Conservation (phyloP, 75 land plant species). For the Larix kaempferi region DNA sequence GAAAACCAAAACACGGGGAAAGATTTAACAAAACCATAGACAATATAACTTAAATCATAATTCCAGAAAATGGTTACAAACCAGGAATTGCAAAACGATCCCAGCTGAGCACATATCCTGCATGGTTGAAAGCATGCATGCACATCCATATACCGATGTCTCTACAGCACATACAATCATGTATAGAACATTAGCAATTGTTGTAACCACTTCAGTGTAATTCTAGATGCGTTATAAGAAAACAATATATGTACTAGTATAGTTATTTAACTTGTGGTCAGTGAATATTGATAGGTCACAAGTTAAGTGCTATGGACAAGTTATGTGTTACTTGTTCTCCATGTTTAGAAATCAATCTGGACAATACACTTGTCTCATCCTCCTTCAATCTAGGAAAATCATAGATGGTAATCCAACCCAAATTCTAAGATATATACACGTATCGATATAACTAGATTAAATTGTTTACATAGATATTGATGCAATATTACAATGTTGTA, state of each 20-base stretch:
- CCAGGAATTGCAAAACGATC: constrained; percentile 82
- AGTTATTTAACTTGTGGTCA: too few species aligned
- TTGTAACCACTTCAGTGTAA: background rate
- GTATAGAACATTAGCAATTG: background rate
- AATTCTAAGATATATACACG: too few species aligned
- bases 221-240: background rate
- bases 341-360: too few species aligned
- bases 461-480: background rate
- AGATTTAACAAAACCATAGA: background rate
- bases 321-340: too few species aligned
- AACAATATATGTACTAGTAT: background rate
- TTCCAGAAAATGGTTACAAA: constrained; percentile 20
- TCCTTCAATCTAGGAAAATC: too few species aligned
- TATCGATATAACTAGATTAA: too few species aligned
- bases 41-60: background rate
- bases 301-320: too few species aligned
- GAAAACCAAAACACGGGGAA: constrained; percentile 8
- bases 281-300: too few species aligned
- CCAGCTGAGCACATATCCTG: constrained; percentile 58
- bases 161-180: constrained; percentile 2
- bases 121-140: too few species aligned
- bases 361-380: too few species aligned
- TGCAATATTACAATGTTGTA: background rate
- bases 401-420: too few species aligned
- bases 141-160: constrained; percentile 9